phyloP scores from a whole-genome alignment of 164 flowering plant species.

The Annona squamosa region DNA sequence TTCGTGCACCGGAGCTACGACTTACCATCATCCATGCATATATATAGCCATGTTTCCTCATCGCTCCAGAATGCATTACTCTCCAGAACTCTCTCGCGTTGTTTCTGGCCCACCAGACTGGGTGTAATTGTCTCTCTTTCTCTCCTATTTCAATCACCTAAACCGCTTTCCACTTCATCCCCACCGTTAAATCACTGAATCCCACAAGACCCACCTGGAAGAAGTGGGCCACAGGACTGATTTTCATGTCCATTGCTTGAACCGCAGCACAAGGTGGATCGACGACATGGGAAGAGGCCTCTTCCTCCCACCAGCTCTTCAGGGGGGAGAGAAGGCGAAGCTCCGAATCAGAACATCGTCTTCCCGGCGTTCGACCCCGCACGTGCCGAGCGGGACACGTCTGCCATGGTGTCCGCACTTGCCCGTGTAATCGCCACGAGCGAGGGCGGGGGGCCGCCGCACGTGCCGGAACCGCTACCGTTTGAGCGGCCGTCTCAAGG shows the following conservation, averaged over 20 bases:
- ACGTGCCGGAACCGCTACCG: not conserved
- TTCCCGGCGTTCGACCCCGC: constrained; percentile 17
- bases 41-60: too few relatives aligned
- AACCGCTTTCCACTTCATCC: not conserved
- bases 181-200: not conserved
- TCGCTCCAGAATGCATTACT: too few relatives aligned
- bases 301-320: constrained; percentile 28
- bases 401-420: constrained; percentile 59
- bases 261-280: constrained; percentile 4
- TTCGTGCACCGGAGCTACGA: too few relatives aligned
- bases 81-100: too few relatives aligned
- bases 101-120: not conserved
- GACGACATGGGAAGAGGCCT: constrained; percentile 10
- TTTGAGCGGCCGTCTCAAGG: constrained; percentile 14
- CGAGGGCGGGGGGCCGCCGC: not conserved
- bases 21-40: too few relatives aligned
- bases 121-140: not conserved
- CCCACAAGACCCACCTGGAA: not conserved
- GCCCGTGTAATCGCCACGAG: constrained; percentile 44
- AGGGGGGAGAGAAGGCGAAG: constrained; percentile 26
- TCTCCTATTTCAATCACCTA: not conserved
- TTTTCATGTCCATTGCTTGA: not conserved
- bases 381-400: constrained; percentile 53
- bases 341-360: constrained; percentile 9
- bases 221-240: not conserved